phyloP scores from a whole-genome alignment of 2,329 filamentous ascomycete genomes.

The Penicillium sp. region DNA sequence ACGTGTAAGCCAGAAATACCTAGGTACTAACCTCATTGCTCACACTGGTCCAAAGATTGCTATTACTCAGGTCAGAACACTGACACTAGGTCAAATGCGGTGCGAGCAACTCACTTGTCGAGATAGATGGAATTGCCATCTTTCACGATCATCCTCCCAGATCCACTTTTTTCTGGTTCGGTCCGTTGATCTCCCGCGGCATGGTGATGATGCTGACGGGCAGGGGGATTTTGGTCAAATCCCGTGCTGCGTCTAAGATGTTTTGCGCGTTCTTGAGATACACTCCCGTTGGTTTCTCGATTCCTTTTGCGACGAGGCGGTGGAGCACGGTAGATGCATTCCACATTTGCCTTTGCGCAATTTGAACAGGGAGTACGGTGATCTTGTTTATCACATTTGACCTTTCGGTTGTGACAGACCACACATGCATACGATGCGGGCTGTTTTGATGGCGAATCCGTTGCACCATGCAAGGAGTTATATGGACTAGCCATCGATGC shows the following conservation, averaged over 20 bases:
- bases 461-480: neutral
- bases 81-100: neutral
- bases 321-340: conserved; percentile 36
- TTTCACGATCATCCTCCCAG: conserved; percentile 22
- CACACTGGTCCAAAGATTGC: conserved; percentile 20
- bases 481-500: conserved; percentile 1
- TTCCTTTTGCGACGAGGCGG: conserved; percentile 25
- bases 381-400: conserved; percentile 42
- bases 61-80: conserved; percentile 3
- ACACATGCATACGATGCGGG: conserved; percentile 29
- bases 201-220: neutral
- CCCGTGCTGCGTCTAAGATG: neutral
- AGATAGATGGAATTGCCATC: conserved; percentile 24
- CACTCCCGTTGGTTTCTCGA: conserved; percentile 3
- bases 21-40: conserved; percentile 17
- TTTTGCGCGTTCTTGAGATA: conserved; percentile 11
- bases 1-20: too few relatives aligned
- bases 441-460: conserved; percentile 19
- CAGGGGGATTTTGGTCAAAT: neutral
- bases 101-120: conserved; percentile 18
- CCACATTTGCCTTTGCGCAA: conserved; percentile 38
- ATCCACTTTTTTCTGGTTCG: neutral
- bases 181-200: too few relatives aligned
- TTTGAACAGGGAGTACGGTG: conserved; percentile 49
- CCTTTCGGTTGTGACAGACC: conserved; percentile 40